Percentiles rank a stretch among this genome's conserved stretches.
These are phyloP conservation scores for Hypoxylon sp. DNA, from an alignment of 2,329 filamentous ascomycete genomes.

Conservation along the genomic window DNA sequence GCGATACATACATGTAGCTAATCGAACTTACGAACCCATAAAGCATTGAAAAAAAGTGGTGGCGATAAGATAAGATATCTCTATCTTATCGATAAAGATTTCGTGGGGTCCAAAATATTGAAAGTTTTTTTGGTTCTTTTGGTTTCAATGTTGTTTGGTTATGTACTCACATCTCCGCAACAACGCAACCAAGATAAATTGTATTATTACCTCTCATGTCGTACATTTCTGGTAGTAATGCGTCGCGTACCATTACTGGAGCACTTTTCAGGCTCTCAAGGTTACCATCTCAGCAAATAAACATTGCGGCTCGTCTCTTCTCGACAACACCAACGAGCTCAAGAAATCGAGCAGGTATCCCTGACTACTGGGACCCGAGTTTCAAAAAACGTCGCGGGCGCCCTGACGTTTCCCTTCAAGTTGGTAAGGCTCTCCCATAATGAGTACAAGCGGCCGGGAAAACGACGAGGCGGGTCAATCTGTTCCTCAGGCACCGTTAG, in stretches of 20 bases:
- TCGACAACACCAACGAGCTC: constrained; percentile 2
- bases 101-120: not conserved
- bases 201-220: constrained; percentile 16
- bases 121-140: not conserved
- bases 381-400: too few species aligned
- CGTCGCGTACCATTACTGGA: constrained; percentile 2
- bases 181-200: not conserved
- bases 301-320: not conserved
- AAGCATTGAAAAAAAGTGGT: constrained; percentile 22
- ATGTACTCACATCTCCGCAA: not conserved
- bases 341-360: not conserved
- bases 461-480: not conserved
- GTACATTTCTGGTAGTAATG: not conserved
- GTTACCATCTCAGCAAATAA: not conserved
- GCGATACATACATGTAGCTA: too few species aligned
- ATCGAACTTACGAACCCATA: not conserved
- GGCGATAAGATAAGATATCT: constrained; percentile 27
- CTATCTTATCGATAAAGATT: constrained; percentile 38
- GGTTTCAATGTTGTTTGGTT: too few species aligned
- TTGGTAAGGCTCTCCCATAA: not conserved
- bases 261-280: not conserved
- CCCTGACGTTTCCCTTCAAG: too few species aligned
- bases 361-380: not conserved
- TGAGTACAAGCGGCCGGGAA: constrained; percentile 9
- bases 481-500: not conserved